Conservation (phyloP, 1,284 basidiomycete genomes). For the Nidula niveotomentosa region DNA sequence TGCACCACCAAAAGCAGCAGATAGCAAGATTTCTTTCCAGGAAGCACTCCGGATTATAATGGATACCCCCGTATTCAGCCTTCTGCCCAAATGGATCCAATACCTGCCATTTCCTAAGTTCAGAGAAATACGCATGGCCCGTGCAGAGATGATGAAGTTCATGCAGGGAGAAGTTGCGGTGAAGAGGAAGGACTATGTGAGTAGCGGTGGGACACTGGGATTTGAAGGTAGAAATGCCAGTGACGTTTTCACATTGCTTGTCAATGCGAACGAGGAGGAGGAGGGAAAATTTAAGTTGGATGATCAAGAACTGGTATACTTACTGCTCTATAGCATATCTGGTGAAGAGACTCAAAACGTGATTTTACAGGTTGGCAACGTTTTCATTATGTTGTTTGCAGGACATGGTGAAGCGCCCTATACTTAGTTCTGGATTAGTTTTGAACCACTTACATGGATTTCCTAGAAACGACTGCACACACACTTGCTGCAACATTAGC, state of each 20-base stretch:
- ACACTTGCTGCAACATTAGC: conserved; percentile 47
- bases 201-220: conserved; percentile 7
- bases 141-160: conserved; percentile 29
- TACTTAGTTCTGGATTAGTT: conserved; percentile 17
- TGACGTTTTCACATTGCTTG: conserved; percentile 49
- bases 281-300: conserved; percentile 40
- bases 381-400: conserved; percentile 52
- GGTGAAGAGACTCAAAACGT: no score
- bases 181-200: conserved; percentile 32
- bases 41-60: conserved; percentile 40
- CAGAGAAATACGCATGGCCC: conserved; percentile 17
- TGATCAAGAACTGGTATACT: conserved; percentile 46
- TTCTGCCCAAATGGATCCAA: conserved; percentile 40
- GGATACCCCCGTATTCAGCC: conserved; percentile 24
- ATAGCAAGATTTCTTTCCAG: conserved; percentile 41
- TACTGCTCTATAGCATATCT: background rate
- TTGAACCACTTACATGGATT: conserved; percentile 15
- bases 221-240: conserved; percentile 8
- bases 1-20: conserved; percentile 27
- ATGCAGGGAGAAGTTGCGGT: conserved; percentile 37
- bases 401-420: conserved; percentile 44
- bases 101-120: conserved; percentile 30
- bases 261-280: conserved; percentile 50
- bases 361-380: conserved; percentile 46
- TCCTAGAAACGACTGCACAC: conserved; percentile 49